Conservation (phyloP, 352 stramenopile species). For the Pythium rishiriense region DNA sequence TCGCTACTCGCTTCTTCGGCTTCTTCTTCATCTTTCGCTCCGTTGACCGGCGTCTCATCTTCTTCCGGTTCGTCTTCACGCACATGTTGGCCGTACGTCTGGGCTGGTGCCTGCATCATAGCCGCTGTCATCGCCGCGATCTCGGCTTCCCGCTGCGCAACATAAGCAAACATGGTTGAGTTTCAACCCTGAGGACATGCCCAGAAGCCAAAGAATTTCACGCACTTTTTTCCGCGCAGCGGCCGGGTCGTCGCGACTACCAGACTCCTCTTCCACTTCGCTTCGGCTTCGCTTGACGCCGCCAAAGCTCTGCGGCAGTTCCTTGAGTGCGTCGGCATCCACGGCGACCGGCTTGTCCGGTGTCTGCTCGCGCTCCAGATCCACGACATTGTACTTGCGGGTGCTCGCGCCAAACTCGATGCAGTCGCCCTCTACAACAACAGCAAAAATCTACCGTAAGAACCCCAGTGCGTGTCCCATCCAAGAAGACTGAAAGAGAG, state of each 20-base stretch:
- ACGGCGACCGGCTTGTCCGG: not conserved
- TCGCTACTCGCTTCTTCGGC: conserved; percentile 20
- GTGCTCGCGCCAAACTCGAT: conserved; percentile 68
- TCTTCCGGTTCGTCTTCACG: not conserved
- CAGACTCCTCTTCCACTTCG: not conserved
- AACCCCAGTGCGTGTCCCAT: not conserved
- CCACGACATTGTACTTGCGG: conserved; percentile 54
- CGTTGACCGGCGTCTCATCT: not conserved
- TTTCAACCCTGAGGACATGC: not conserved
- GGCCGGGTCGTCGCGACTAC: conserved; percentile 4
- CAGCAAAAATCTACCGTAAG: not conserved
- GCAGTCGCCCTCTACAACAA: conserved; percentile 41
- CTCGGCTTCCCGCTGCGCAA: conserved; percentile 58
- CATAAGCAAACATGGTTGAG: not conserved
- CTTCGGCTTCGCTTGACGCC: conserved; percentile 22
- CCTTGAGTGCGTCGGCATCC: conserved; percentile 26
- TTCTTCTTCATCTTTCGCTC: conserved; percentile 2
- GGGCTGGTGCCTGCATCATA: conserved; percentile 57
- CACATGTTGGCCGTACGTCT: not conserved
- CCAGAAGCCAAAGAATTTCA: not conserved
- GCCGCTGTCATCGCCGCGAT: conserved; percentile 71
- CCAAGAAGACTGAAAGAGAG: not conserved
- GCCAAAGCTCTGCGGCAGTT: conserved; percentile 58
- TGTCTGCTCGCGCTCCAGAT: conserved; percentile 14
- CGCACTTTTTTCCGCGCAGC: conserved; percentile 44